Evolutionary conservation across 495 filamentous ascomycete species (phyloP), one percentile per base, ranked within the genome.

Genomic region (Daldinia vernicosa): DNA sequence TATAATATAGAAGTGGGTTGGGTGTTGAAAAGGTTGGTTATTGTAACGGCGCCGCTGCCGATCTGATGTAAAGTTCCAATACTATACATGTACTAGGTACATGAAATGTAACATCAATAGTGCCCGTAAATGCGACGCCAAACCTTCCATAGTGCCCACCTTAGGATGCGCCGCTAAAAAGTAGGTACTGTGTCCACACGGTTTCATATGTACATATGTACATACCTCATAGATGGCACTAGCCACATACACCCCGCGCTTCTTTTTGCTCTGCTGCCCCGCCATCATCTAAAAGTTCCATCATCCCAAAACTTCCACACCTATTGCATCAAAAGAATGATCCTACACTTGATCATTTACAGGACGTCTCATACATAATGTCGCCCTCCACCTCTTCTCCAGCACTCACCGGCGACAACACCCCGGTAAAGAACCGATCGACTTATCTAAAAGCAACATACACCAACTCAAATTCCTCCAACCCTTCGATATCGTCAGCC

Each of bases 391-490:
- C 57, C 30, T 40, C 60, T 15, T 30, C 14, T 9, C 14, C 60
- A 43, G 28, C 40, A 6, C 14, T 33, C 11, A 5, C 22, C 9
- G 27, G 17, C 43, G 43, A 47, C 9, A 12, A 12, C 11, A 12
- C 1, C 43, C 4, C 43, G 9, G 19, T 3, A 22, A 47, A 47
- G 43, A 47, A 24, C 7, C 19, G 17, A 37, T 45, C 32, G 12
- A 27, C 35, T 12, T 45, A 61, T 22, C 9, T 73, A 1, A 66
- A 53, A 58, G 89, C 90, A 33, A 80, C 83, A 54, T 93, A 92
- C 80, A 80, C 78, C 63, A 88, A 90, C 59, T 84, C 89, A 24
- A 80, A 81, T 76, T 83, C 74, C 78, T 70, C 71, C 1, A 77
- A 84, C 55, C 80, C 71, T 24, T 78, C 85, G 63, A 69, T 76